Base-by-base conservation (phyloP, 2,329 filamentous ascomycete species). In the Falciphora oryzae region DNA sequence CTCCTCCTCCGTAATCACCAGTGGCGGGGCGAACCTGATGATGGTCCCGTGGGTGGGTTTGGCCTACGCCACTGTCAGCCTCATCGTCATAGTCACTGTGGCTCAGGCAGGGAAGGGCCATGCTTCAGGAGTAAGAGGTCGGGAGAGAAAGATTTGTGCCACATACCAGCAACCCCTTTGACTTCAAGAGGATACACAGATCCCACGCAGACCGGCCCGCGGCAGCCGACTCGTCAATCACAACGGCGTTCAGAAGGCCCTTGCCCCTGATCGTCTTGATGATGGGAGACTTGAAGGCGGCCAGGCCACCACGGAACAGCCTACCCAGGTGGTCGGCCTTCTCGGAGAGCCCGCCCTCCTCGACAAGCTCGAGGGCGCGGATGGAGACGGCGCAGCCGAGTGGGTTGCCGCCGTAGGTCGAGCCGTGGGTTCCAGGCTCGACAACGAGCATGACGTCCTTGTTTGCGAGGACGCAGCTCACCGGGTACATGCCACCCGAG, bases 21-120 rank as follows among this genome's bases (percentile, higher is more conserved):
- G 82, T 27, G 95, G 95, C 60, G 95, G 95, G n/a, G 95, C 95
- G 67, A 99, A 89, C 65, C 95, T 91, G 75, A 99, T 99, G 76
- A 99, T 98, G 78, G 98, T 97, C 74, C 96, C 89, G 78, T 99
- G 95, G 8, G 95, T 99, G 35, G 95, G 95, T 85, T 99, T 99
- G 72, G 95, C 95, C 92, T 96, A 75, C 73, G 66, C 35, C 65
- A 65, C 72, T 75, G 63, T 57, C 44, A 53, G 44, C 22, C 38
- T 8, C 38, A 44, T 44, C 14, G 44, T 53, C 44, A 53, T 53
- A 25, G 35, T 35, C 63, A 38, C 59, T 64, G 65, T 61, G 60
- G 64, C 65, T 64, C 65, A 35, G 63, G 63, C 65, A 63, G 59
- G 63, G 63, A 57, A 65, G 62, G 59, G 63, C n/a, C n/a, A n/a